Evolutionary conservation across 2,329 filamentous ascomycete species (phyloP).

Genomic region (Hypocreales sp.): DNA sequence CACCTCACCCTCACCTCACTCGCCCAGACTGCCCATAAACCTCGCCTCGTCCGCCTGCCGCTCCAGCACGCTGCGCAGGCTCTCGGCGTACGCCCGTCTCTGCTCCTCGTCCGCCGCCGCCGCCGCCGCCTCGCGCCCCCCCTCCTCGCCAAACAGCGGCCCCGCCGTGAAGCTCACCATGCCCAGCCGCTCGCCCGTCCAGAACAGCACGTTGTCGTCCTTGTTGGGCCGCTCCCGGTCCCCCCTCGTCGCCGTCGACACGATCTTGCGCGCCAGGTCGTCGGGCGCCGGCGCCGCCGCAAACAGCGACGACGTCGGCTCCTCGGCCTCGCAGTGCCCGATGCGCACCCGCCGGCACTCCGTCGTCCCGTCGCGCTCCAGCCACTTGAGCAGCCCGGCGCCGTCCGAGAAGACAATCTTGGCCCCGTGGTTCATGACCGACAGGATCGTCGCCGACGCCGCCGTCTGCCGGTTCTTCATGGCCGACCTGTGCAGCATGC

Average conservation of each 20-base stretch:
- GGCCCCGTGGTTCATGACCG: conserved; percentile 67
- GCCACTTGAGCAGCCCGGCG: conserved; percentile 74
- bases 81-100: conserved; percentile 46
- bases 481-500: conserved; percentile 24
- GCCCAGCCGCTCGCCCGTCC: conserved; percentile 77
- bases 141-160: conserved; percentile 30
- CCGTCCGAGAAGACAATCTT: conserved; percentile 73
- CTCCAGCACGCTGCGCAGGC: conserved; percentile 62
- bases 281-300: conserved; percentile 36
- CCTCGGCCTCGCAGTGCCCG: conserved; percentile 34
- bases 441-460: conserved; percentile 65
- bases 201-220: conserved; percentile 62
- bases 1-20: too few species aligned
- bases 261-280: conserved; percentile 68
- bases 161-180: conserved; percentile 47
- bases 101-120: conserved; percentile 30
- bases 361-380: conserved; percentile 66
- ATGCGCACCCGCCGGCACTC: conserved; percentile 40
- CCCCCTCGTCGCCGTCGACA: conserved; percentile 37
- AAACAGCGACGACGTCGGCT: conserved; percentile 30
- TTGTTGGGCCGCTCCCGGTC: conserved; percentile 22
- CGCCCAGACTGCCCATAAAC: conserved; percentile 54
- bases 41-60: conserved; percentile 65
- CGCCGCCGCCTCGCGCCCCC: conserved; percentile 23
- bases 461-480: conserved; percentile 75